A percentile compares a stretch with the other conserved stretches of the same genome.
These are phyloP conservation scores for Trichoderma citrinoviride DNA, from an alignment of 2,329 filamentous ascomycete species.

Conservation along the genomic window DNA sequence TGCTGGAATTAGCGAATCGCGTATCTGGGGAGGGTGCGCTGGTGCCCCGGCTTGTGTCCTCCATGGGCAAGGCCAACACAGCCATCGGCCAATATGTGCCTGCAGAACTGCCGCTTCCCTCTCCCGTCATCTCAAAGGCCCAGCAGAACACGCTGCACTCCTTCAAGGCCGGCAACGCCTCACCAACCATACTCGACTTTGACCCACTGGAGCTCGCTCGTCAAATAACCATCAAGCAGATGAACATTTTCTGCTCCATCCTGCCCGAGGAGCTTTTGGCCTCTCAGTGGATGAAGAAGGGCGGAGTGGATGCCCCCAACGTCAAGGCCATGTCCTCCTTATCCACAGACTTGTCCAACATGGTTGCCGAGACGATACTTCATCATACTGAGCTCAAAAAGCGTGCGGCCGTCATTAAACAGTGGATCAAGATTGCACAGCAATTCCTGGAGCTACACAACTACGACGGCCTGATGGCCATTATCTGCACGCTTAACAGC, in stretches of 20 bases:
- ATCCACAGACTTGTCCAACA: conserved; percentile 86
- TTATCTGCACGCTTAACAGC: conserved; percentile 89
- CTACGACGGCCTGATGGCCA: conserved; percentile 95
- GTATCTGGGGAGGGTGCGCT: conserved; percentile 72
- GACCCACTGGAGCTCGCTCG: conserved; percentile 87
- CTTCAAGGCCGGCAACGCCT: conserved; percentile 70
- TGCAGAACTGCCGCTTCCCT: conserved; percentile 68
- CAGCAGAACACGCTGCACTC: conserved; percentile 69
- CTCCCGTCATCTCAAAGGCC: conserved; percentile 69
- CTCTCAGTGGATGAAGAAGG: conserved; percentile 91
- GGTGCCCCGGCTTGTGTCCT: conserved; percentile 78
- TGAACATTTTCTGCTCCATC: conserved; percentile 86
- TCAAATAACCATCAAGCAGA: conserved; percentile 90
- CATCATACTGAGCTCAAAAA: conserved; percentile 89
- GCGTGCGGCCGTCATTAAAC: conserved; percentile 85
- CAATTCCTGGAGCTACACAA: conserved; percentile 88
- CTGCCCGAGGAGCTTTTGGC: conserved; percentile 87
- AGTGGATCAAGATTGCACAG: conserved; percentile 94
- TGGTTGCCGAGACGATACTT: conserved; percentile 91
- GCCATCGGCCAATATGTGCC: conserved; percentile 69
- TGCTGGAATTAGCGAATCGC: conserved; percentile 75
- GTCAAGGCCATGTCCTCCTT: conserved; percentile 92
- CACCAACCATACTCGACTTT: conserved; percentile 80
- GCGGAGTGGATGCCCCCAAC: conserved; percentile 74
- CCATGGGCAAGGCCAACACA: conserved; percentile 83